phyloP scores from a whole-genome alignment of 495 filamentous ascomycete genomes.

The Amorphotheca resinae region DNA sequence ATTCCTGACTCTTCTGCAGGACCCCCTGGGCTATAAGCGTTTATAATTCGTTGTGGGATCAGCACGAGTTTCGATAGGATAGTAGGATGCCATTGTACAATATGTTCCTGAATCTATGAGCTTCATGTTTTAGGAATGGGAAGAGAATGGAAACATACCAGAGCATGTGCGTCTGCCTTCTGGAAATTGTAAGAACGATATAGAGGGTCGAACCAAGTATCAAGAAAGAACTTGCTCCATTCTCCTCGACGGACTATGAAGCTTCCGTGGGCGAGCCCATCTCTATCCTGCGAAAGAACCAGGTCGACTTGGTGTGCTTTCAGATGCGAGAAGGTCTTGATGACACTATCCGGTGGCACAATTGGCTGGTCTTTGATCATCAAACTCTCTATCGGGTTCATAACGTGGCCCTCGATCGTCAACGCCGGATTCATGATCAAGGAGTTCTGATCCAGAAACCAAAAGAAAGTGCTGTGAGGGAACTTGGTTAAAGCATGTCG shows the following conservation, averaged over 20 bases:
- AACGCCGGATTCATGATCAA: constrained; percentile 82
- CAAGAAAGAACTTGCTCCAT: constrained; percentile 85
- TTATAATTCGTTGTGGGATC: constrained; percentile 69
- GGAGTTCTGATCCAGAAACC: constrained; percentile 69
- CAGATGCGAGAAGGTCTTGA: constrained; percentile 82
- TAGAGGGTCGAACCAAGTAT: constrained; percentile 92
- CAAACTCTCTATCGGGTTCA: constrained; percentile 57
- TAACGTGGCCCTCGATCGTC: constrained; percentile 55
- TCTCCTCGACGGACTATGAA: constrained; percentile 74
- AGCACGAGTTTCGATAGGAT: constrained; percentile 80
- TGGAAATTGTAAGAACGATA: constrained; percentile 92
- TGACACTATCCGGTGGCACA: constrained; percentile 90
- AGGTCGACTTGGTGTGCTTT: constrained; percentile 66
- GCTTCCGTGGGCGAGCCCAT: constrained; percentile 64
- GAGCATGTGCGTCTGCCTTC: constrained; percentile 81
- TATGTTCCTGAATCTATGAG: constrained; percentile 51
- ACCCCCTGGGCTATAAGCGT: constrained; percentile 46
- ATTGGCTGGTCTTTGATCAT: constrained; percentile 80
- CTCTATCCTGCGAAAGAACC: constrained; percentile 72
- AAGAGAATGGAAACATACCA: constrained; percentile 44
- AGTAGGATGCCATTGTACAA: constrained; percentile 98
- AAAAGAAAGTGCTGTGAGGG: constrained; percentile 66
- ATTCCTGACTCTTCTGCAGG: constrained; percentile 30
- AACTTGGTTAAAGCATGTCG: constrained; percentile 77
- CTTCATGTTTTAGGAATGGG: not conserved